phyloP scores from a whole-genome alignment of 148 eudicot species.

The Dianthus caryophyllus region DNA sequence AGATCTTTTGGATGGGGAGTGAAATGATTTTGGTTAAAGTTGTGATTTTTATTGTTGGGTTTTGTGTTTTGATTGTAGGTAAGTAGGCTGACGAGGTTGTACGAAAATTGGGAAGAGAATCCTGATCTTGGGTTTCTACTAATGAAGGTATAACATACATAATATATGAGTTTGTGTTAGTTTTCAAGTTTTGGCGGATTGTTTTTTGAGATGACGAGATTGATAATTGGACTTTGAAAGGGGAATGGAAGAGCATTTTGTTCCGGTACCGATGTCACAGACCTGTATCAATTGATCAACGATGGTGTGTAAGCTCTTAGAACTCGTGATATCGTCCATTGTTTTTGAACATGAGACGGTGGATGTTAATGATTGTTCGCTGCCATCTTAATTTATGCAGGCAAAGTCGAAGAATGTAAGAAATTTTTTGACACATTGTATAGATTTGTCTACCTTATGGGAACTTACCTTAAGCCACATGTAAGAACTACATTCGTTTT shows the following conservation, averaged over 20 bases:
- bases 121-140: slow-evolving; percentile 75
- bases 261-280: slow-evolving; percentile 74
- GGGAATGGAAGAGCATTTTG: slow-evolving; percentile 77
- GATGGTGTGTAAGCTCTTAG: slow-evolving; percentile 53
- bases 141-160: slow-evolving; percentile 72
- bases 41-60: background rate
- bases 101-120: slow-evolving; percentile 93
- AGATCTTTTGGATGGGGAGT: too few relatives aligned
- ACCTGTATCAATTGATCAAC: slow-evolving; percentile 54
- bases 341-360: background rate
- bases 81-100: slow-evolving; percentile 63
- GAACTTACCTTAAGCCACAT: slow-evolving; percentile 89
- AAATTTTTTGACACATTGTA: slow-evolving; percentile 57
- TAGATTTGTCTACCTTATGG: slow-evolving; percentile 78
- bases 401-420: slow-evolving; percentile 77
- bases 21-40: background rate
- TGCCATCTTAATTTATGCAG: slow-evolving; percentile 41
- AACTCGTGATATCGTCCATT: background rate
- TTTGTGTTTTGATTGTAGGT: slow-evolving; percentile 35
- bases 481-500: slow-evolving; percentile 42
- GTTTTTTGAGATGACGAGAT: slow-evolving; percentile 15
- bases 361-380: slow-evolving; percentile 5
- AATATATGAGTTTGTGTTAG: background rate
- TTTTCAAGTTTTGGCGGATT: background rate
- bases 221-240: slow-evolving; percentile 36